Percentiles rank a stretch among this genome's conserved stretches.
phyloP scores from a whole-genome alignment of 495 filamentous ascomycete species.

The Endocarpon pusillum region DNA sequence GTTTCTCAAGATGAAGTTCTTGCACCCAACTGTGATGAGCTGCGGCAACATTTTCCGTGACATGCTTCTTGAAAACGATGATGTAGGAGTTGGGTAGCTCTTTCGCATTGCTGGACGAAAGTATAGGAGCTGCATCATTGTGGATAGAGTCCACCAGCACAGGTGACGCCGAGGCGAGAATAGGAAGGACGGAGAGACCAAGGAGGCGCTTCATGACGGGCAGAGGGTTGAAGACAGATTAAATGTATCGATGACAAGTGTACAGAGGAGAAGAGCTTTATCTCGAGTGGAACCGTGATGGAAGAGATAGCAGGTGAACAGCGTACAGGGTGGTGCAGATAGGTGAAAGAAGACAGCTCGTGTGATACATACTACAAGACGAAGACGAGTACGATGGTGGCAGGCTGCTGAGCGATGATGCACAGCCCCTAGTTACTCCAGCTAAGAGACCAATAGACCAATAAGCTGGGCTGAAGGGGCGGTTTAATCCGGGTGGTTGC shows the following conservation, averaged over 20 bases:
- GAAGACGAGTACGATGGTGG: no score
- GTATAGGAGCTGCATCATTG: slow-evolving; percentile 70
- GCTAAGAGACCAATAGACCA: no score
- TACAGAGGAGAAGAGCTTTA: slow-evolving; percentile 11
- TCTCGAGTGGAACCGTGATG: slow-evolving; percentile 10
- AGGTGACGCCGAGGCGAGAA: slow-evolving; percentile 58
- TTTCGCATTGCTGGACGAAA: slow-evolving; percentile 60
- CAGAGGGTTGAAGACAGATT: slow-evolving; percentile 4
- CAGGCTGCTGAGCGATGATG: no score
- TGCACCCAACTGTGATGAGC: slow-evolving; percentile 88
- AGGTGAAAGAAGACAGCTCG: slow-evolving; percentile 12
- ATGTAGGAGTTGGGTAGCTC: slow-evolving; percentile 87
- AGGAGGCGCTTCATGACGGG: slow-evolving; percentile 58
- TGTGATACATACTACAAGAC: no score
- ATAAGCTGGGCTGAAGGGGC: no score
- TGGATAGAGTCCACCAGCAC: slow-evolving; percentile 64
- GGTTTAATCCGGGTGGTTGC: no score
- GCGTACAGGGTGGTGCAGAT: slow-evolving; percentile 3
- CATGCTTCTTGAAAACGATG: slow-evolving; percentile 94
- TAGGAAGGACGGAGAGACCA: slow-evolving; percentile 44
- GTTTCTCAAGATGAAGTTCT: slow-evolving; percentile 49
- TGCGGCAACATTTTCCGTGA: slow-evolving; percentile 43
- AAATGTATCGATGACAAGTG: slow-evolving; percentile 10
- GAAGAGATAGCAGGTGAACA: slow-evolving; percentile 9
- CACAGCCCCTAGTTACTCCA: no score